Conservation (phyloP, 139 green algal genomes). For the Klebsormidium nitens region DNA sequence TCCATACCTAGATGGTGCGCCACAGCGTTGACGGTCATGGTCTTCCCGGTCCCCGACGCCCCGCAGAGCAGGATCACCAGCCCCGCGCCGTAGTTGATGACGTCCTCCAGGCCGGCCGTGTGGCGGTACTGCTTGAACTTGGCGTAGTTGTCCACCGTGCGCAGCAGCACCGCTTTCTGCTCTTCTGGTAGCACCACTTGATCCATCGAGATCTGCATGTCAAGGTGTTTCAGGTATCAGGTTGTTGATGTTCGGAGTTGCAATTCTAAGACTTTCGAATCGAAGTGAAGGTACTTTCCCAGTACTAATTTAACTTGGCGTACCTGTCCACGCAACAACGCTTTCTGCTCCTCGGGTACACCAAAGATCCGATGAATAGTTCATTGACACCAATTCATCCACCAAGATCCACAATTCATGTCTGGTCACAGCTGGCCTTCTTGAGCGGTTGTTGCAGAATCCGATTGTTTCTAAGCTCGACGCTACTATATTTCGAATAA, state of each 20-base stretch:
- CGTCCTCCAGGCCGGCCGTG: constrained; percentile 8
- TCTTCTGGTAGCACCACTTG: constrained; percentile 19
- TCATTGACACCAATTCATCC: too few relatives aligned
- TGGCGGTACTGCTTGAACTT: constrained; percentile 9
- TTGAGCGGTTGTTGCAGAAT: too few relatives aligned
- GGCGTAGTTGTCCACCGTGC: constrained; percentile 12
- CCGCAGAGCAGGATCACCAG: constrained; percentile 15
- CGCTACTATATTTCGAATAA: too few relatives aligned
- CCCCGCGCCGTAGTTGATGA: constrained; percentile 2
- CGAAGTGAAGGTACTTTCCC: neutral
- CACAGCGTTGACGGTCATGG: constrained; percentile 24
- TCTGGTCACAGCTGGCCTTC: too few relatives aligned
- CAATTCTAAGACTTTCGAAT: constrained; percentile 7
- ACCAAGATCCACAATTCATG: too few relatives aligned
- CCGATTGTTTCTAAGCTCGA: too few relatives aligned
- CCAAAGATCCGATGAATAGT: too few relatives aligned
- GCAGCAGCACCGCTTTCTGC: constrained; percentile 11
- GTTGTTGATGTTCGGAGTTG: too few relatives aligned
- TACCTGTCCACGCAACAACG: too few relatives aligned
- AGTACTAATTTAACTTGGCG: too few relatives aligned
- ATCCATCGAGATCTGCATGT: constrained; percentile 13
- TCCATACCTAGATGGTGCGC: constrained; percentile 18
- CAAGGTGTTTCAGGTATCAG: too few relatives aligned
- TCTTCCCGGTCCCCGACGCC: constrained; percentile 11
- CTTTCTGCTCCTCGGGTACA: too few relatives aligned